phyloP scores from a whole-genome alignment of 2,329 filamentous ascomycete genomes.

The Monilinia polystroma region DNA sequence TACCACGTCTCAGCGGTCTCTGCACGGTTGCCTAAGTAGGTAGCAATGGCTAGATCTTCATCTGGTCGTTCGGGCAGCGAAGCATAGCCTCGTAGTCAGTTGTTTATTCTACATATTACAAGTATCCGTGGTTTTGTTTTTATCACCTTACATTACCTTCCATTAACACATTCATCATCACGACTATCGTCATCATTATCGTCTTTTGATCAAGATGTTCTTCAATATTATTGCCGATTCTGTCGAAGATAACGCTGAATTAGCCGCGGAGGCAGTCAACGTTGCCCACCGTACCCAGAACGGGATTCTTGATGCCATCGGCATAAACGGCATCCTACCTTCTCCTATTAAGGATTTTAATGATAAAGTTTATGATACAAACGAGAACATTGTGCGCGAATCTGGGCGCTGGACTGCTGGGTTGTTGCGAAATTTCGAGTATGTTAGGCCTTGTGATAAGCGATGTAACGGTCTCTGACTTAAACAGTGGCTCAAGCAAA shows the following conservation, averaged over 20 bases:
- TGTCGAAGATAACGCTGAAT: background rate
- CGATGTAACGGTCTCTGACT: background rate
- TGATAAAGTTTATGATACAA: background rate
- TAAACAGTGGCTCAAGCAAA: background rate
- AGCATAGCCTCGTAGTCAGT: no score
- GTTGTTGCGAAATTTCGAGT: background rate
- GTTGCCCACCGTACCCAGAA: background rate
- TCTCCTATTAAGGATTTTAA: background rate
- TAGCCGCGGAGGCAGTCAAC: background rate
- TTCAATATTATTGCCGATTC: background rate
- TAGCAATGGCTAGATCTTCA: background rate
- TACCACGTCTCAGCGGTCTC: background rate
- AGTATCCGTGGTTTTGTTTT: no score
- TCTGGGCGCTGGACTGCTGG: background rate
- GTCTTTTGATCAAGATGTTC: background rate
- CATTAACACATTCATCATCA: background rate
- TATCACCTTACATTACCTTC: background rate
- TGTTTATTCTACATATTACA: no score
- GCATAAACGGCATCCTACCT: background rate
- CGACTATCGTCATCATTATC: background rate
- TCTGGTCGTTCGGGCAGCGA: no score
- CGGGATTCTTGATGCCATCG: background rate
- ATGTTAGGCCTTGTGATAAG: background rate
- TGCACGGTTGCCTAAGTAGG: background rate
- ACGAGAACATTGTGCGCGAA: background rate